Base-by-base conservation (phyloP, 2,329 filamentous ascomycete genomes). In the Ceratocystis harringtonii region DNA sequence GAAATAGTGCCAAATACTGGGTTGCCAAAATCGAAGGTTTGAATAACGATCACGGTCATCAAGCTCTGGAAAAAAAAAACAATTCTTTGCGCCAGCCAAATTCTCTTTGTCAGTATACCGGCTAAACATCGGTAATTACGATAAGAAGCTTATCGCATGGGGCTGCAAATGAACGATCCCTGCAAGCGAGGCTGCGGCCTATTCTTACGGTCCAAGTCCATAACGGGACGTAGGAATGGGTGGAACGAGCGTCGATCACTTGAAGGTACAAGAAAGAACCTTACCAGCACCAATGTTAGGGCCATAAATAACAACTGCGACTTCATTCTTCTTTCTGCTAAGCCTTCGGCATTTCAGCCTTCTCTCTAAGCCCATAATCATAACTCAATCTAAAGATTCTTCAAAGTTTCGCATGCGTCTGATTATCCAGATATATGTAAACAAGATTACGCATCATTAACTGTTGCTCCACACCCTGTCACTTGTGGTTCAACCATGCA, bases 111-210 rank as follows among this genome's bases (percentile, higher is more conserved):
- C 60, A 28, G 41, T 28, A 17, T 12, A 25, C 25, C 36, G 55
- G 61, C 10, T 64, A 30, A 68, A 62, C 3, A 8, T 25, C 30
- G 65, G 65, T 8, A 62, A 48, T 12, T 43, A n/a, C n/a, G 64
- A 68, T 68, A 68, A 68, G 55, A 15, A 1, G 2, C 12, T 67
- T 63, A 67, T 67, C 66, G 43, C 15, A 15, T 12, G 55, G 30
- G 10, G 41, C 36, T 17, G 62, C 19, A 44, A 19, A 44, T 25
- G 17, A 41, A 52, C 30, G 25, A 63, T 65, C 66, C 66, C 61
- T 67, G 66, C 52, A 67, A 67, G 63, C 66, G 60, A 67, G 63
- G 63, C 63, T 65, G 65, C 62, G 45, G 52, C 25, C 43, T 52
- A 30, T 19, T 45, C 44, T 36, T 58, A 7, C 48, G 28, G 55